Evolutionary conservation across 352 stramenopile species (phyloP).

Genomic region (Elongisporangium senticosum): DNA sequence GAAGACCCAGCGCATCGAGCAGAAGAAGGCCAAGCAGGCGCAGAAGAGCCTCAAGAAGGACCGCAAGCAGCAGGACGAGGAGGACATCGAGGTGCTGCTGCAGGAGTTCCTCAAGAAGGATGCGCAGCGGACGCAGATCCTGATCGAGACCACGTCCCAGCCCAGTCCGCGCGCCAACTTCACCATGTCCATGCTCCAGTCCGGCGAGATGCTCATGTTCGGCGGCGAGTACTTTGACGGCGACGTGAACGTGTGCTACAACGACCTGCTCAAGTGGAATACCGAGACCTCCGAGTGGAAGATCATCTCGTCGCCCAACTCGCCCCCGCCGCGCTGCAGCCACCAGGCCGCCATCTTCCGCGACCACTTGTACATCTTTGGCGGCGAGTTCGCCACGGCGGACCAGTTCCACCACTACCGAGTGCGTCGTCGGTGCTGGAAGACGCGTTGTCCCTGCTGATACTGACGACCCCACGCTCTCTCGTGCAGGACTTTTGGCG

Average conservation of each 20-base stretch:
- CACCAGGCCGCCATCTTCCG: slow-evolving; percentile 94
- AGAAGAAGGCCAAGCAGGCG: slow-evolving; percentile 80
- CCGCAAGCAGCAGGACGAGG: slow-evolving; percentile 66
- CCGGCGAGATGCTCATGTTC: slow-evolving; percentile 90
- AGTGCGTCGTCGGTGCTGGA: slow-evolving; percentile 13
- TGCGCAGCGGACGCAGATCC: slow-evolving; percentile 58
- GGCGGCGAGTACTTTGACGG: slow-evolving; percentile 98
- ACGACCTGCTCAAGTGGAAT: slow-evolving; percentile 95
- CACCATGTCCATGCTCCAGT: slow-evolving; percentile 62
- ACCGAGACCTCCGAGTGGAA: slow-evolving; percentile 87
- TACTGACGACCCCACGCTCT: background rate
- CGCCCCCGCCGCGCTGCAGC: slow-evolving; percentile 90
- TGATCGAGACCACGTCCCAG: slow-evolving; percentile 41
- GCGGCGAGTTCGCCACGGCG: slow-evolving; percentile 94
- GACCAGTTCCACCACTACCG: slow-evolving; percentile 98
- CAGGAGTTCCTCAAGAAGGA: slow-evolving; percentile 80
- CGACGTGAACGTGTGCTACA: slow-evolving; percentile 94
- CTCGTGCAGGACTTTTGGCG: slow-evolving; percentile 86
- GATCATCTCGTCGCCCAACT: slow-evolving; percentile 83
- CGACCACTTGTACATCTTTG: slow-evolving; percentile 96
- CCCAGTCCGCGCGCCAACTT: slow-evolving; percentile 76
- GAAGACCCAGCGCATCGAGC: slow-evolving; percentile 70
- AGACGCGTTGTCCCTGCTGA: background rate
- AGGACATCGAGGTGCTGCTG: slow-evolving; percentile 79
- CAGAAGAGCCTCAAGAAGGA: slow-evolving; percentile 76